These are phyloP conservation scores for Dendrobium chrysotoxum DNA, from an alignment of 106 monocot species.

Conservation along the genomic window DNA sequence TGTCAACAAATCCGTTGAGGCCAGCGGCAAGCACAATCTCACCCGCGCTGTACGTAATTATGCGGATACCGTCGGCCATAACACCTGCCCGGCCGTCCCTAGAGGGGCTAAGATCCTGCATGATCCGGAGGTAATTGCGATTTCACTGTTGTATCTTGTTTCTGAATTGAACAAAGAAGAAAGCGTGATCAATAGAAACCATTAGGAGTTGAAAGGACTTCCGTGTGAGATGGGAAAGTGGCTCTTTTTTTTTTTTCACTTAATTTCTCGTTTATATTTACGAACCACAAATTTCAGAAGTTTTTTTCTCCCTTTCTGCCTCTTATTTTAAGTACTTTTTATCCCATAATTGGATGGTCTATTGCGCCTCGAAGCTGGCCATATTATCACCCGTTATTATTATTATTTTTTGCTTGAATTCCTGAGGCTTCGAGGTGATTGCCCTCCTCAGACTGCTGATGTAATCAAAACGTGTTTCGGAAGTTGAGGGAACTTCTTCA, in stretches of 20 bases:
- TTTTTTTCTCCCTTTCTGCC: background rate
- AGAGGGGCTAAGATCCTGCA: slow-evolving; percentile 73
- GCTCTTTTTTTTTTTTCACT: background rate
- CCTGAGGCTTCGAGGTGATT: too few relatives aligned
- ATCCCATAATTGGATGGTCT: too few relatives aligned
- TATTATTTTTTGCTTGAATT: too few relatives aligned
- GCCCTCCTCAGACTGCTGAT: background rate
- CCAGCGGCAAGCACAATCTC: slow-evolving; percentile 58
- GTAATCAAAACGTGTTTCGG: too few relatives aligned
- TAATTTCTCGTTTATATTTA: background rate
- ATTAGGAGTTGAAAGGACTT: background rate
- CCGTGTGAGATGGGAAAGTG: background rate
- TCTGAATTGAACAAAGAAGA: background rate
- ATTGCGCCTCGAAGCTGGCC: too few relatives aligned
- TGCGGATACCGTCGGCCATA: slow-evolving; percentile 72
- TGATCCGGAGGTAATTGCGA: slow-evolving; percentile 42
- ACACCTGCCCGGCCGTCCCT: slow-evolving; percentile 82
- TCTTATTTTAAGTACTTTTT: background rate
- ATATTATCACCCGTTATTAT: too few relatives aligned
- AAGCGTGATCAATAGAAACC: background rate
- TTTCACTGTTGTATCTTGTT: background rate
- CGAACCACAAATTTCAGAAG: background rate
- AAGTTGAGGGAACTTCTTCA: background rate
- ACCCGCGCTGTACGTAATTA: slow-evolving; percentile 72
- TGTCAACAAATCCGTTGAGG: slow-evolving; percentile 74